Evolutionary conservation across 2,329 filamentous ascomycete species (phyloP).

Genomic region (Colletotrichum melonis): DNA sequence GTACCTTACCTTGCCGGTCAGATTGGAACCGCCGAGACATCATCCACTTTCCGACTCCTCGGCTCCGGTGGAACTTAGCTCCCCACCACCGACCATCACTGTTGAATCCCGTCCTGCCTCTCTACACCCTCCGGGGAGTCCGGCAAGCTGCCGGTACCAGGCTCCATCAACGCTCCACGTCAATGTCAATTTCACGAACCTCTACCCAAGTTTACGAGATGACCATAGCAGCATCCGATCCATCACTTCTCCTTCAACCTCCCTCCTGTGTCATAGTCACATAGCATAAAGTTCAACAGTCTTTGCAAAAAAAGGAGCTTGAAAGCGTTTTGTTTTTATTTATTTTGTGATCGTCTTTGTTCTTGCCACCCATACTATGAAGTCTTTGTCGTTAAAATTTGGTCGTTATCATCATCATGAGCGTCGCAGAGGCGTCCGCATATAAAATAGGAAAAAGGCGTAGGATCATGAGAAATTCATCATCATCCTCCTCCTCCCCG

Average conservation of each 20-base stretch:
- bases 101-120: too few species aligned
- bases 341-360: not conserved
- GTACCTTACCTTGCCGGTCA: not conserved
- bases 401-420: constrained; percentile 32
- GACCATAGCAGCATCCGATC: too few species aligned
- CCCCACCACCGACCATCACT: not conserved
- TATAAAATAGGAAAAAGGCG: not conserved
- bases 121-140: too few species aligned
- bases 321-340: constrained; percentile 3
- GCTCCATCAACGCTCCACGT: too few species aligned
- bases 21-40: not conserved
- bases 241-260: too few species aligned
- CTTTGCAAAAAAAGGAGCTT: not conserved
- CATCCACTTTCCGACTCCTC: constrained; percentile 4
- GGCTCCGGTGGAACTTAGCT: constrained; percentile 10
- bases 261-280: not conserved
- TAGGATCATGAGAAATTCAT: not conserved
- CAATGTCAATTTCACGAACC: too few species aligned
- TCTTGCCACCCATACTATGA: constrained; percentile 13
- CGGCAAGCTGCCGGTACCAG: too few species aligned
- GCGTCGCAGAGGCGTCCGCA: constrained; percentile 3
- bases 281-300: not conserved
- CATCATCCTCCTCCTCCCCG: not conserved
- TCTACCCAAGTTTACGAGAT: too few species aligned
- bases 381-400: constrained; percentile 9